Percentiles rank a stretch among this genome's conserved stretches.
phyloP scores from a whole-genome alignment of 495 filamentous ascomycete species.

The Talaromyces adpressus region DNA sequence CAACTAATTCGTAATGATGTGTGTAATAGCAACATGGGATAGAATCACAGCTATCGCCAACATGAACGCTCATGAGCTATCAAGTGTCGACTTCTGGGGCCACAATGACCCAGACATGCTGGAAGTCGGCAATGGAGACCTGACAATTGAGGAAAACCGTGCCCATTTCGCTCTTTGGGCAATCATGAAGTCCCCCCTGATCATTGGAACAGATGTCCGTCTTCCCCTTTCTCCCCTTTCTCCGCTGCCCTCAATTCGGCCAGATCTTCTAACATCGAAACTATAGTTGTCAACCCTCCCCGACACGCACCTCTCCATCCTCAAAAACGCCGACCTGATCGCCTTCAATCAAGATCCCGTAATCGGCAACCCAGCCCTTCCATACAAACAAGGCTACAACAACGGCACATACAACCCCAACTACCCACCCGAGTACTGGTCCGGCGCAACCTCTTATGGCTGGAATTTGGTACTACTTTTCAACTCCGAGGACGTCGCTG shows the following conservation, averaged over 20 bases:
- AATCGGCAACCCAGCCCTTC: conserved; percentile 44
- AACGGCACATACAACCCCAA: conserved; percentile 55
- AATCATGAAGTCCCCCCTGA: conserved; percentile 48
- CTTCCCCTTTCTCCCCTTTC: not conserved
- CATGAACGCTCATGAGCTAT: conserved; percentile 38
- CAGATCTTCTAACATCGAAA: not conserved
- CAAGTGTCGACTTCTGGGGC: conserved; percentile 45
- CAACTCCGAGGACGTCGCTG: conserved; percentile 33
- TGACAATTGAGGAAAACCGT: conserved; percentile 42
- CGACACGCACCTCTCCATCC: conserved; percentile 37
- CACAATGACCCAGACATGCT: conserved; percentile 63
- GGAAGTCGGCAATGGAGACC: conserved; percentile 56
- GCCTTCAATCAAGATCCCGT: conserved; percentile 56
- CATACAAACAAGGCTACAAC: conserved; percentile 62
- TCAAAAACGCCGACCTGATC: conserved; percentile 53
- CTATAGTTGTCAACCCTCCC: conserved; percentile 36
- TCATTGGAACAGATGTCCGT: conserved; percentile 48
- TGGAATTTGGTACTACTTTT: conserved; percentile 49
- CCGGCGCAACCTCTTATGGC: conserved; percentile 37
- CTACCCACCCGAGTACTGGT: conserved; percentile 57
- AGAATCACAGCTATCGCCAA: conserved; percentile 35
- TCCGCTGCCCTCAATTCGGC: not conserved
- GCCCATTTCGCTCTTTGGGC: conserved; percentile 52
- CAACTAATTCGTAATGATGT: conserved; percentile 7
- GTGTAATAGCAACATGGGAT: conserved; percentile 26